Conservation (phyloP, 139 green algal genomes). For the Coccomyxa sp. region DNA sequence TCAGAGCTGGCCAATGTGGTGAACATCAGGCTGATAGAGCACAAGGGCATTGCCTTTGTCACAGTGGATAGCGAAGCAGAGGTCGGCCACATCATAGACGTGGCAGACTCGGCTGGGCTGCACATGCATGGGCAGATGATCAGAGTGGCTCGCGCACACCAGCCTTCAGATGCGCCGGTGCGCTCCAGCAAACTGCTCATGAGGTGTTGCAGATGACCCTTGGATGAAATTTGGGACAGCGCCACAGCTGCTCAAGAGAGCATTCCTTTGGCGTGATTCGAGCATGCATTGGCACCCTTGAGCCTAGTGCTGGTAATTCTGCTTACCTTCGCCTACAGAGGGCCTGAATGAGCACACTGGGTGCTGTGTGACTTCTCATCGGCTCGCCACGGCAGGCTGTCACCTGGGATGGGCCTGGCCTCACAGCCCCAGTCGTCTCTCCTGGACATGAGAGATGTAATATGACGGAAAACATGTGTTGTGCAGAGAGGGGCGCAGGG, state of each 20-base stretch:
- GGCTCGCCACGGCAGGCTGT: too few species aligned
- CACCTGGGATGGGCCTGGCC: too few species aligned
- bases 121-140: not conserved
- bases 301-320: too few species aligned
- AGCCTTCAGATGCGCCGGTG: not conserved
- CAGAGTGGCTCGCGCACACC: not conserved
- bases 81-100: slow-evolving; percentile 9
- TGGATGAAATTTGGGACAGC: not conserved
- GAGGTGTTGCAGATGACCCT: not conserved
- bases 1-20: slow-evolving; percentile 9
- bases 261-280: too few species aligned
- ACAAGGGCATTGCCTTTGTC: slow-evolving; percentile 51
- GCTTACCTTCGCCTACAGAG: too few species aligned
- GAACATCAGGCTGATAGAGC: slow-evolving; percentile 30
- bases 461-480: not conserved
- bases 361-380: not conserved
- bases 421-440: too few species aligned
- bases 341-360: too few species aligned
- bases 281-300: too few species aligned
- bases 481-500: not conserved
- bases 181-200: not conserved
- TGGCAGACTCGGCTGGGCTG: not conserved
- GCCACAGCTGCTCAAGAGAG: too few species aligned
- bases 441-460: not conserved
- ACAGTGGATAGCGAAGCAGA: slow-evolving; percentile 26